Evolutionary conservation across 1,284 basidiomycete genomes (phyloP).

Genomic region (Fomitiporia mediterranea): DNA sequence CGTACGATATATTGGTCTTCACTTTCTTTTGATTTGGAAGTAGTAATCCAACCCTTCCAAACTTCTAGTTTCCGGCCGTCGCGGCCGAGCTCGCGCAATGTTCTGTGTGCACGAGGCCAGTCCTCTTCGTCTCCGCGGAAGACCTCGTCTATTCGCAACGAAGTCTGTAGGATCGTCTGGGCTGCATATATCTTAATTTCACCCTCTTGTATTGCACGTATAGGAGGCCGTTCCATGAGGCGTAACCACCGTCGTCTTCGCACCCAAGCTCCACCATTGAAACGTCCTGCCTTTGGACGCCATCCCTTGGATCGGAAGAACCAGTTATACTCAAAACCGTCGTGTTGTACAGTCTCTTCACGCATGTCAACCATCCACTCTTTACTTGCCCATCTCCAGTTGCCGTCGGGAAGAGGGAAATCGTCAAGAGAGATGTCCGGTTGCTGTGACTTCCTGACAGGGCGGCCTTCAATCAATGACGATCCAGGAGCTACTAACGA

Average conservation of each 20-base stretch:
- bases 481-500: slow-evolving; percentile 43
- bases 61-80: slow-evolving; percentile 70
- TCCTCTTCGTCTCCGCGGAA: slow-evolving; percentile 51
- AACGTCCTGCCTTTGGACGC: slow-evolving; percentile 52
- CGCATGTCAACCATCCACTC: slow-evolving; percentile 86
- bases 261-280: slow-evolving; percentile 66
- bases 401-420: slow-evolving; percentile 76
- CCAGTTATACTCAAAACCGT: slow-evolving; percentile 84
- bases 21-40: neutral
- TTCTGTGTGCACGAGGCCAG: slow-evolving; percentile 54
- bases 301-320: slow-evolving; percentile 60
- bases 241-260: slow-evolving; percentile 72
- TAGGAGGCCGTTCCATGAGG: slow-evolving; percentile 67
- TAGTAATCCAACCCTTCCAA: slow-evolving; percentile 61
- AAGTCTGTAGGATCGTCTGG: neutral
- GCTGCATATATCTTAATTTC: neutral
- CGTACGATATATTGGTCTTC: neutral
- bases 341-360: slow-evolving; percentile 69
- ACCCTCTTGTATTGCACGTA: slow-evolving; percentile 21
- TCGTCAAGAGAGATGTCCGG: slow-evolving; percentile 52
- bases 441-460: slow-evolving; percentile 30
- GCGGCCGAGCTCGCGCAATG: slow-evolving; percentile 48
- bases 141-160: slow-evolving; percentile 19
- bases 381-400: slow-evolving; percentile 74
- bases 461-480: slow-evolving; percentile 21